These are phyloP conservation scores for Sugiyamaella paludigena DNA, from an alignment of 1,139 yeast genomes.

Conservation along the genomic window DNA sequence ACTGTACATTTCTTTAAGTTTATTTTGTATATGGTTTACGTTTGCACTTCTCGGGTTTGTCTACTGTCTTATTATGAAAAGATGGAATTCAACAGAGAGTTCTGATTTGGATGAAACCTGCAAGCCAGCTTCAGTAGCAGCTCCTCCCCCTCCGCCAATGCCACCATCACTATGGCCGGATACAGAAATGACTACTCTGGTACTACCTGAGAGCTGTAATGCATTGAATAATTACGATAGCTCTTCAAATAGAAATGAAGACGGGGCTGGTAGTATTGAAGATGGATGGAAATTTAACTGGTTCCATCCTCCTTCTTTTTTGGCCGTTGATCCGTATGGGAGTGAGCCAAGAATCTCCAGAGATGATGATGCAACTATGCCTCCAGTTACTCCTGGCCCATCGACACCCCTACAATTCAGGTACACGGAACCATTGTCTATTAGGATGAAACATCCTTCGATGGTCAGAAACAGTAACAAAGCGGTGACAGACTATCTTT, in stretches of 20 bases:
- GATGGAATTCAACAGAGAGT: neutral
- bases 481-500: constrained; percentile 7
- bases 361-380: constrained; percentile 3
- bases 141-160: neutral
- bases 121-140: too few relatives aligned
- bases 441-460: constrained; percentile 6
- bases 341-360: neutral
- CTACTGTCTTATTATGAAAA: constrained; percentile 20
- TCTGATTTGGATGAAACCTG: neutral
- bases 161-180: neutral
- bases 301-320: constrained; percentile 16
- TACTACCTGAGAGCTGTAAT: too few relatives aligned
- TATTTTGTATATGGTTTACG: constrained; percentile 27
- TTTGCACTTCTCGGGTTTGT: constrained; percentile 25
- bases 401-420: constrained; percentile 1
- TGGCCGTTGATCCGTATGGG: constrained; percentile 9
- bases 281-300: constrained; percentile 15
- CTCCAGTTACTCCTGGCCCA: neutral
- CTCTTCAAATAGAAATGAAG: too few relatives aligned
- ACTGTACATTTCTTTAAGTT: constrained; percentile 25
- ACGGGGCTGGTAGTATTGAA: neutral
- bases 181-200: too few relatives aligned
- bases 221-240: too few relatives aligned
- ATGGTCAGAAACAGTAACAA: constrained; percentile 8
- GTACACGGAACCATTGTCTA: constrained; percentile 5